Conservation (phyloP, 176 grass and related monocot species). For the Musa troglodytarum region DNA sequence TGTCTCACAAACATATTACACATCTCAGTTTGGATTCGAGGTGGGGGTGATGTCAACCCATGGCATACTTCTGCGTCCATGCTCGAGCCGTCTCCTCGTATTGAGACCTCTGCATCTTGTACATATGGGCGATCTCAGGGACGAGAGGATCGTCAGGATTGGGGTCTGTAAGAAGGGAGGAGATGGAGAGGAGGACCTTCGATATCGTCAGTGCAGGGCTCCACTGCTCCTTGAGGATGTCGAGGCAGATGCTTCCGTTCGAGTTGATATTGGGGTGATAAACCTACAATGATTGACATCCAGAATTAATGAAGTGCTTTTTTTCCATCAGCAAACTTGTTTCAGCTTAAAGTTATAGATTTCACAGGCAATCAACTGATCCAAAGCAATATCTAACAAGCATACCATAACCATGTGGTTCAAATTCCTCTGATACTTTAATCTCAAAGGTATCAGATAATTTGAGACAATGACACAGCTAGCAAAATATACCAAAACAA, state of each 20-base stretch:
- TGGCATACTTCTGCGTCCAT: background rate
- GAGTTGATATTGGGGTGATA: conserved; percentile 3
- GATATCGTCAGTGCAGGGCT: background rate
- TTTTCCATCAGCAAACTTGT: too few relatives aligned
- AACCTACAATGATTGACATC: background rate
- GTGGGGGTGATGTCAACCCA: background rate
- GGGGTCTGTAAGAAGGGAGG: background rate
- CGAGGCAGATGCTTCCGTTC: background rate
- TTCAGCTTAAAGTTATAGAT: too few relatives aligned
- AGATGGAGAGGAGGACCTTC: background rate
- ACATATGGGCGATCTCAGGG: background rate
- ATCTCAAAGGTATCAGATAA: too few relatives aligned
- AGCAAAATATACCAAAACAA: too few relatives aligned
- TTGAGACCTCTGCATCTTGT: background rate
- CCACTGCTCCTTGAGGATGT: background rate
- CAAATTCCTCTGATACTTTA: background rate
- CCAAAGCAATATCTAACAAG: background rate
- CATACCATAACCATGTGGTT: background rate
- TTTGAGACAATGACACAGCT: too few relatives aligned
- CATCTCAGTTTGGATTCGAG: background rate
- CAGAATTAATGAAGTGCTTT: too few relatives aligned
- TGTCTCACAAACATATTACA: too few relatives aligned
- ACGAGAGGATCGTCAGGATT: background rate
- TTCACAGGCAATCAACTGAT: too few relatives aligned
- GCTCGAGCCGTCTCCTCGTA: background rate